A percentile compares a stretch with the other conserved stretches of the same genome.
Evolutionary conservation across 2,329 filamentous ascomycete genomes (phyloP).

Genomic region (Ascochyta lentis): DNA sequence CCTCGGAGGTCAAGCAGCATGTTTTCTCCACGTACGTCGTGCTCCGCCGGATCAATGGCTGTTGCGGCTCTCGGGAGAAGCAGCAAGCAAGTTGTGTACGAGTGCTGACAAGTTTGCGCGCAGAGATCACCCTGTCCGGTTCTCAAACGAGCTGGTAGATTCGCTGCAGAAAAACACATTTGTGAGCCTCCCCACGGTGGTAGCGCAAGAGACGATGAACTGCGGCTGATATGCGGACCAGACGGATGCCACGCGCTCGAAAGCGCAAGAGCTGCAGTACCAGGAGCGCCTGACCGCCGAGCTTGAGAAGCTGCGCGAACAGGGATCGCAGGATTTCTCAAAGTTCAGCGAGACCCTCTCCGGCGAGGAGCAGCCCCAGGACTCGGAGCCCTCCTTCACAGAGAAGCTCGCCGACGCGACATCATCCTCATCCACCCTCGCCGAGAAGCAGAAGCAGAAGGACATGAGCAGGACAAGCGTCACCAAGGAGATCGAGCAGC

Average conservation of each 20-base stretch:
- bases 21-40: slow-evolving; percentile 65
- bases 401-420: slow-evolving; percentile 49
- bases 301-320: slow-evolving; percentile 77
- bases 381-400: slow-evolving; percentile 43
- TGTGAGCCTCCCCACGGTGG: slow-evolving; percentile 60
- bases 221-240: slow-evolving; percentile 49
- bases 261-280: slow-evolving; percentile 83
- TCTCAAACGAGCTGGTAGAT: slow-evolving; percentile 84
- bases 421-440: slow-evolving; percentile 43
- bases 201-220: not conserved
- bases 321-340: slow-evolving; percentile 72
- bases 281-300: slow-evolving; percentile 86
- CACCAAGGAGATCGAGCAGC: slow-evolving; percentile 62
- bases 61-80: not conserved
- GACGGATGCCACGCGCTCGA: slow-evolving; percentile 88
- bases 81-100: slow-evolving; percentile 4
- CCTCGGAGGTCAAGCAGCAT: slow-evolving; percentile 62
- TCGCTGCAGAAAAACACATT: slow-evolving; percentile 84
- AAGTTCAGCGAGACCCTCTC: slow-evolving; percentile 71
- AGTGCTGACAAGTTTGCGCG: slow-evolving; percentile 44
- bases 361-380: slow-evolving; percentile 48
- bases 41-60: slow-evolving; percentile 31
- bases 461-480: slow-evolving; percentile 61
- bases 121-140: slow-evolving; percentile 68
- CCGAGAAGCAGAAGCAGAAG: slow-evolving; percentile 52